These are phyloP conservation scores for Sporobolomyces pararoseus DNA, from an alignment of 768 basidiomycete genomes.

Conservation along the genomic window DNA sequence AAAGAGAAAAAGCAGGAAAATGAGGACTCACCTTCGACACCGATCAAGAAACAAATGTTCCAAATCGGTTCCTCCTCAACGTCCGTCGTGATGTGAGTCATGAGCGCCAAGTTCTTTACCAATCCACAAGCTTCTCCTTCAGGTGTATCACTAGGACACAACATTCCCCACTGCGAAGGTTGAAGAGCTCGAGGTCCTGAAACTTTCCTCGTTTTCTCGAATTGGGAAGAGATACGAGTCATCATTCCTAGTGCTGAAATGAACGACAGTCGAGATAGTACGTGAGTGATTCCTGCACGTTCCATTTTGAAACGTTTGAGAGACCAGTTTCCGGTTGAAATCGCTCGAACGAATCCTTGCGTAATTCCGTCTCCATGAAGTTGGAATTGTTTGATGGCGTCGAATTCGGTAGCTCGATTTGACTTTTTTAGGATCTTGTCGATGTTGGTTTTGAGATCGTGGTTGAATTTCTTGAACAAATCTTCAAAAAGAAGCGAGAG, in stretches of 20 bases:
- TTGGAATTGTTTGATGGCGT: slow-evolving; percentile 82
- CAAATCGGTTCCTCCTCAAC: slow-evolving; percentile 93
- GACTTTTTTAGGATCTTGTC: slow-evolving; percentile 97
- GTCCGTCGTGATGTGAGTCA: slow-evolving; percentile 99
- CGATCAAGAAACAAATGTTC: slow-evolving; percentile 85
- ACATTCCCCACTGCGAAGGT: slow-evolving; percentile 97
- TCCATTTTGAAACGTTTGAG: slow-evolving; percentile 99
- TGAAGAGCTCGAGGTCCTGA: slow-evolving; percentile 95
- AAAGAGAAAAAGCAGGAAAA: slow-evolving; percentile 8
- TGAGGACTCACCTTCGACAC: slow-evolving; percentile 73
- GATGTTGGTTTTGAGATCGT: slow-evolving; percentile 87
- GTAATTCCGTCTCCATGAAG: slow-evolving; percentile 97
- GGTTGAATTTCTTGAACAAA: slow-evolving; percentile 96
- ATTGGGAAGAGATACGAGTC: slow-evolving; percentile 97
- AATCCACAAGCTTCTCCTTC: slow-evolving; percentile 99
- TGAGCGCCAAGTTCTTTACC: slow-evolving; percentile 95
- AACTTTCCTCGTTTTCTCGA: slow-evolving; percentile 98
- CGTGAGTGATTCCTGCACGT: slow-evolving; percentile 95
- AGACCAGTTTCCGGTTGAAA: slow-evolving; percentile 98
- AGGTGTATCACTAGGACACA: slow-evolving; percentile 96
- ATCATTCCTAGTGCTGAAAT: slow-evolving; percentile 99
- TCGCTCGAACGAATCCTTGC: slow-evolving; percentile 89
- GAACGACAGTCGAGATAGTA: slow-evolving; percentile 88
- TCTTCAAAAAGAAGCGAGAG: slow-evolving; percentile 95
- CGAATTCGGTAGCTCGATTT: slow-evolving; percentile 87